Evolutionary conservation across 169 alveolate genomes (phyloP).

Genomic region (Ichthyophthirius multifiliis): DNA sequence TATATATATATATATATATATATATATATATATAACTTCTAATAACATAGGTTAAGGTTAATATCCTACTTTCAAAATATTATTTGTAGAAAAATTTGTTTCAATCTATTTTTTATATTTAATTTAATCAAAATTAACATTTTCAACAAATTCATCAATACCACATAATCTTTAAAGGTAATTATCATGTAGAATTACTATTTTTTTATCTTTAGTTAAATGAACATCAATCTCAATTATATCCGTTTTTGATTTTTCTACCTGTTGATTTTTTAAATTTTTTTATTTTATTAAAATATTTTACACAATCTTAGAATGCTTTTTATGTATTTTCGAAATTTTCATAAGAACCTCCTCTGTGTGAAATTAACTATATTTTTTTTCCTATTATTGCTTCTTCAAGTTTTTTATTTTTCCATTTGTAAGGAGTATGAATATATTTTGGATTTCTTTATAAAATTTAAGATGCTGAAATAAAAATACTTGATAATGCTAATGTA

Average conservation of each 20-base stretch:
- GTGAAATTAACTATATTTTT: no score
- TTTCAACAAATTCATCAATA: neutral
- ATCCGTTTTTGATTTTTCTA: conserved; percentile 22
- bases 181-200: conserved; percentile 62
- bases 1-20: neutral
- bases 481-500: no score
- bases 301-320: conserved; percentile 33
- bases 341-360: conserved; percentile 60
- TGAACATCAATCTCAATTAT: conserved; percentile 62
- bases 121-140: neutral
- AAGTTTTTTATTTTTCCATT: no score
- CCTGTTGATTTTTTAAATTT: neutral
- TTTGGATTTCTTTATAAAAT: no score
- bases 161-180: conserved; percentile 40
- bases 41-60: neutral
- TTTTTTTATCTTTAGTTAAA: conserved; percentile 61
- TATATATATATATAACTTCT: neutral
- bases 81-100: neutral
- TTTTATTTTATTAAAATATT: neutral
- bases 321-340: conserved; percentile 52
- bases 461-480: no score
- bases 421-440: no score
- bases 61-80: neutral
- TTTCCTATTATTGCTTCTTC: no score
- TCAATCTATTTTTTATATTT: neutral